phyloP scores from a whole-genome alignment of 2,329 filamentous ascomycete species.

The Capronia coronata region DNA sequence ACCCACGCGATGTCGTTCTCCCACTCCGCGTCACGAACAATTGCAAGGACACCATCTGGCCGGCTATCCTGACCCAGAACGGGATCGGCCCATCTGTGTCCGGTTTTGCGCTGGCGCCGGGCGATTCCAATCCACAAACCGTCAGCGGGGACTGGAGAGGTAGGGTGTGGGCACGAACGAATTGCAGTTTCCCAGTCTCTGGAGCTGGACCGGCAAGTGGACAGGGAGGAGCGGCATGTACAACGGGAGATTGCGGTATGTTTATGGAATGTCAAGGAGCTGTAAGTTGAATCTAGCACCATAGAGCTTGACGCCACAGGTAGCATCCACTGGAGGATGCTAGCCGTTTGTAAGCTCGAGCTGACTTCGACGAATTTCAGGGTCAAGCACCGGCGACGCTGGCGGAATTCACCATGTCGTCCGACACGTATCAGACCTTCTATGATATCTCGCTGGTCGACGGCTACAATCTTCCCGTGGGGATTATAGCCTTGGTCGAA shows the following conservation, averaged over 20 bases:
- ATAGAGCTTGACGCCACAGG: background rate
- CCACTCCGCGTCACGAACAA: conserved; percentile 65
- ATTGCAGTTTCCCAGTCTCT: conserved; percentile 66
- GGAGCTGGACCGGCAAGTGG: conserved; percentile 49
- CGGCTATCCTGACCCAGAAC: conserved; percentile 65
- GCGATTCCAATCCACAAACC: conserved; percentile 51
- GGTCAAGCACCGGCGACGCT: conserved; percentile 68
- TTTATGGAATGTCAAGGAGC: conserved; percentile 62
- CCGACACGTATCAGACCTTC: conserved; percentile 55
- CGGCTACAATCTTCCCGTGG: conserved; percentile 64
- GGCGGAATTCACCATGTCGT: conserved; percentile 71
- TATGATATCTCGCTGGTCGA: conserved; percentile 83
- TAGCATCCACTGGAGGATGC: no score
- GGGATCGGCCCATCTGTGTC: conserved; percentile 60
- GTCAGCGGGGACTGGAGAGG: conserved; percentile 73
- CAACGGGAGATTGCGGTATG: conserved; percentile 70
- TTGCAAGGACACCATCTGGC: conserved; percentile 67
- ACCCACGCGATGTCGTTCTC: conserved; percentile 36
- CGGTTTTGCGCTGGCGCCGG: conserved; percentile 63
- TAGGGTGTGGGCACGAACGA: conserved; percentile 74
- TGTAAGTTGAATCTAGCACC: conserved; percentile 43
- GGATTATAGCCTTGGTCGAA: conserved; percentile 33
- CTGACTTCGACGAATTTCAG: no score
- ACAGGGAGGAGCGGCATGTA: conserved; percentile 54
- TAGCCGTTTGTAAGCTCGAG: no score